Conservation (phyloP, 2,329 filamentous ascomycete species). For the Alternaria sp. region DNA sequence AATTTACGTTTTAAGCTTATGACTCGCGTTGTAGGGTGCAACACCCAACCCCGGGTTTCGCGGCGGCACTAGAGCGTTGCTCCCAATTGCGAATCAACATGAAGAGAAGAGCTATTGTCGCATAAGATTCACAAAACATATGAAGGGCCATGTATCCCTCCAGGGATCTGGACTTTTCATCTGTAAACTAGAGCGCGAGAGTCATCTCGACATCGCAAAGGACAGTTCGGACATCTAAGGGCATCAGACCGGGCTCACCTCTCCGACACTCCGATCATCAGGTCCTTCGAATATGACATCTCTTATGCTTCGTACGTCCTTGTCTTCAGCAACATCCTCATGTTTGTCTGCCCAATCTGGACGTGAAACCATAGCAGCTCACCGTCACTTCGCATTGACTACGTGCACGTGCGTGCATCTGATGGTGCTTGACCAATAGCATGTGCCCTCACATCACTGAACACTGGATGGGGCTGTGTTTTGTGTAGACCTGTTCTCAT, state of each 20-base stretch:
- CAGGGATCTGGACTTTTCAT: too few species aligned
- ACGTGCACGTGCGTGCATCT: neutral
- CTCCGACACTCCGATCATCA: neutral
- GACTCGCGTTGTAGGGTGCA: too few species aligned
- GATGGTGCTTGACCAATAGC: neutral
- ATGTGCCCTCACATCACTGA: neutral
- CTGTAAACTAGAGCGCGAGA: too few species aligned
- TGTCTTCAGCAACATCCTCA: neutral
- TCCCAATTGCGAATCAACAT: neutral
- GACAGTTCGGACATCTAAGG: neutral
- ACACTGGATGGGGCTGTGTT: constrained; percentile 17
- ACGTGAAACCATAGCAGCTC: neutral
- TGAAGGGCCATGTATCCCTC: too few species aligned
- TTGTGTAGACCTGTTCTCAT: neutral
- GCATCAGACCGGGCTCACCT: neutral
- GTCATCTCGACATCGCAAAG: too few species aligned
- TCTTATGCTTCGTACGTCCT: neutral
- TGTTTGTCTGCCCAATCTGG: neutral
- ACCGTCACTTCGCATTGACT: constrained; percentile 3
- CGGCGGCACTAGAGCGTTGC: too few species aligned
- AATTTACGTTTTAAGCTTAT: too few species aligned
- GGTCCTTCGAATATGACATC: neutral
- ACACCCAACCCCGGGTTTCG: too few species aligned
- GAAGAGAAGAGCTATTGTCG: neutral
- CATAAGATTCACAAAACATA: too few species aligned